Evolutionary conservation across 768 basidiomycete genomes (phyloP).

Genomic region (Macrolepiota albuminosa): DNA sequence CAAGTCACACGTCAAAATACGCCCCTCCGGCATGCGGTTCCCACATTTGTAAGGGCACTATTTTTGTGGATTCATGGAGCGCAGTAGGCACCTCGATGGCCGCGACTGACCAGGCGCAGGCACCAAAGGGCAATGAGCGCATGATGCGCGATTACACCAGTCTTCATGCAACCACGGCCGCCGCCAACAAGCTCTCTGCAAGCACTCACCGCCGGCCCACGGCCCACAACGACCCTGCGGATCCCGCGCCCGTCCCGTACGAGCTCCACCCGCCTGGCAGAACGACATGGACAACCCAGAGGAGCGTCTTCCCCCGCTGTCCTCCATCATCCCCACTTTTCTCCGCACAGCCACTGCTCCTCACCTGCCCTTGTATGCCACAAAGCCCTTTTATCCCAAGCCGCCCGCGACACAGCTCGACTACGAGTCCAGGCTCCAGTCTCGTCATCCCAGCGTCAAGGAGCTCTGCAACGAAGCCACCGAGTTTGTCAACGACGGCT

Average conservation of each 20-base stretch:
- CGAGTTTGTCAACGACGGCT: not conserved
- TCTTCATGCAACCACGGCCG: slow-evolving; percentile 78
- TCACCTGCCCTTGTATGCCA: slow-evolving; percentile 34
- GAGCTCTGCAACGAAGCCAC: slow-evolving; percentile 68
- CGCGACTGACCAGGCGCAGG: slow-evolving; percentile 20
- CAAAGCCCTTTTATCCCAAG: slow-evolving; percentile 6
- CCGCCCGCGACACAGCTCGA: slow-evolving; percentile 17
- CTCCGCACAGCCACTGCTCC: slow-evolving; percentile 16
- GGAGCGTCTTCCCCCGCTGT: too few relatives aligned
- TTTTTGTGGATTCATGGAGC: slow-evolving; percentile 20
- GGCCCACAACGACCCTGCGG: slow-evolving; percentile 21
- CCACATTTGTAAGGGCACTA: too few relatives aligned
- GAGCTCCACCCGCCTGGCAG: too few relatives aligned
- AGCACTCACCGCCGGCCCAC: slow-evolving; percentile 3
- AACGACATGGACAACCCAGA: too few relatives aligned
- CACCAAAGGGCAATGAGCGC: slow-evolving; percentile 29
- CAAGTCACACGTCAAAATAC: too few relatives aligned
- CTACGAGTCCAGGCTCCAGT: slow-evolving; percentile 63
- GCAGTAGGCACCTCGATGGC: slow-evolving; percentile 18
- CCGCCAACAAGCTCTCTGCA: slow-evolving; percentile 38
- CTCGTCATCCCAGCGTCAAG: slow-evolving; percentile 79
- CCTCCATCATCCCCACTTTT: too few relatives aligned
- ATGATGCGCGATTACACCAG: slow-evolving; percentile 59
- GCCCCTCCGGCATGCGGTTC: too few relatives aligned
- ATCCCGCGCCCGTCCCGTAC: too few relatives aligned